phyloP scores from a whole-genome alignment of 2,329 filamentous ascomycete genomes.

The Alternaria atra region DNA sequence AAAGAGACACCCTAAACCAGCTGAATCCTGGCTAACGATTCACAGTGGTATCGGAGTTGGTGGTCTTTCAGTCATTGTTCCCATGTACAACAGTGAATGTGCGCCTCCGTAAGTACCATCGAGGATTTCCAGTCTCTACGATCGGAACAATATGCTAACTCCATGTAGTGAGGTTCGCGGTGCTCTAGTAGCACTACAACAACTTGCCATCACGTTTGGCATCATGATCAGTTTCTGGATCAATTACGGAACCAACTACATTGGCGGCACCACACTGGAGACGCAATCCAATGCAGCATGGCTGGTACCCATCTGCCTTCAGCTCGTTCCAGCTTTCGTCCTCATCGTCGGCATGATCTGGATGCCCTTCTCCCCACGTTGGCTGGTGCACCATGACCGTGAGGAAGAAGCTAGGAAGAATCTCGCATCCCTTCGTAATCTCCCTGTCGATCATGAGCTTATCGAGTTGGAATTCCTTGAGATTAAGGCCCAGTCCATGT shows the following conservation, averaged over 20 bases:
- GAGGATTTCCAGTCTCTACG: rapidly evolving
- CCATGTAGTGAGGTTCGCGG: constrained; percentile 66
- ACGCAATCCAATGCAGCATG: constrained; percentile 73
- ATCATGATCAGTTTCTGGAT: constrained; percentile 47
- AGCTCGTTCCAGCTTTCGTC: constrained; percentile 72
- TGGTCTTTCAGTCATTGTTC: constrained; percentile 72
- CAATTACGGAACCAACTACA: constrained; percentile 54
- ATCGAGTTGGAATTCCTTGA: constrained; percentile 82
- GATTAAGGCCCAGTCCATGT: constrained; percentile 80
- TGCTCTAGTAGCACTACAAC: constrained; percentile 71
- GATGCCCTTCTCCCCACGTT: constrained; percentile 82
- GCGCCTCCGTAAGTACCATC: constrained; percentile 57
- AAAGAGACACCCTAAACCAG: rapidly evolving
- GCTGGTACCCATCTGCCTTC: constrained; percentile 76
- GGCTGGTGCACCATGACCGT: constrained; percentile 75
- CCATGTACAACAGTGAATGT: constrained; percentile 58
- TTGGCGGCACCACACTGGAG: constrained; percentile 64
- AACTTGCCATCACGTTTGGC: constrained; percentile 67
- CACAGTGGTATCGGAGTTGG: constrained; percentile 70
- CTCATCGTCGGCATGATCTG: constrained; percentile 77
- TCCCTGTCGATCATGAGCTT: constrained; percentile 70
- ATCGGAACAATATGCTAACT: constrained; percentile 48
- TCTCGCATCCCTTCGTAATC: constrained; percentile 70
- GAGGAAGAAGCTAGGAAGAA: constrained; percentile 72
- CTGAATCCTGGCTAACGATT: constrained; percentile 18